These are phyloP conservation scores for Onygena corvina DNA, from an alignment of 2,329 filamentous ascomycete species.

Conservation along the genomic window DNA sequence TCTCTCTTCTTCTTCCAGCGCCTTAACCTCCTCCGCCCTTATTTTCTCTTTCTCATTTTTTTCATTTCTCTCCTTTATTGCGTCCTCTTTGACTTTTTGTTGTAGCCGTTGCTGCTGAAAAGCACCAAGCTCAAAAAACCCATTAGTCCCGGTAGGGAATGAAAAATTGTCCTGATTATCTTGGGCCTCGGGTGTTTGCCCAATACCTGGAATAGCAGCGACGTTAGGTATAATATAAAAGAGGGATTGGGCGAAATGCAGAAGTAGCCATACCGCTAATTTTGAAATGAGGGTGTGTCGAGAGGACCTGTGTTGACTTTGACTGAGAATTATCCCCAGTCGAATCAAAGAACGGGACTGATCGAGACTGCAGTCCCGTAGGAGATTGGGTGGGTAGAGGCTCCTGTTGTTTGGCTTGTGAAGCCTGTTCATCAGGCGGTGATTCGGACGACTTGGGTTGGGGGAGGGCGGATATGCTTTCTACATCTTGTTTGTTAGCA, in stretches of 20 bases:
- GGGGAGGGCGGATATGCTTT: background rate
- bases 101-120: background rate
- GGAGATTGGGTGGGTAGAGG: background rate
- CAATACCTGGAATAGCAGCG: background rate
- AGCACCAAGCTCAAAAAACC: background rate
- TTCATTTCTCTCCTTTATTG: background rate
- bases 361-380: background rate
- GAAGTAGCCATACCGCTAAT: background rate
- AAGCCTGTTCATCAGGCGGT: background rate
- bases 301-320: background rate
- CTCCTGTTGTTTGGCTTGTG: background rate
- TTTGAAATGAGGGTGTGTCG: background rate
- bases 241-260: background rate
- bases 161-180: background rate
- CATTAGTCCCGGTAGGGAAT: background rate
- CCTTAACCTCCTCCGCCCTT: no score
- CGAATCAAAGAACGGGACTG: background rate
- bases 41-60: background rate
- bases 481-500: background rate
- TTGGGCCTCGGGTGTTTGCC: background rate
- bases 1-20: slow-evolving; percentile 2
- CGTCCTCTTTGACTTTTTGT: background rate
- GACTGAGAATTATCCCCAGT: background rate
- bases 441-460: background rate
- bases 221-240: background rate